phyloP scores from a whole-genome alignment of 2,329 filamentous ascomycete genomes.

The Diaporthe sp. region DNA sequence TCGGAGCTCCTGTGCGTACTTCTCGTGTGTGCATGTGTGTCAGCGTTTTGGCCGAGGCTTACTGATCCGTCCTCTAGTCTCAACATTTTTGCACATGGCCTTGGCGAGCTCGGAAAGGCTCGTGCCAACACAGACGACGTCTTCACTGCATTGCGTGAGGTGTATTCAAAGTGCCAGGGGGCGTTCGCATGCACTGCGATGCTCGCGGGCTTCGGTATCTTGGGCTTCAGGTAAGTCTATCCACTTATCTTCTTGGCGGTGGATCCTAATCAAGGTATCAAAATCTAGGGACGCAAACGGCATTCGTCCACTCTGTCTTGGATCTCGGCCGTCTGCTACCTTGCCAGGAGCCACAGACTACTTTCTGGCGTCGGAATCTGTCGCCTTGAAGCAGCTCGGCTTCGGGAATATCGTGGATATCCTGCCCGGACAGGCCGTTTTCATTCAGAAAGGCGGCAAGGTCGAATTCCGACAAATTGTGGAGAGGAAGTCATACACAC shows the following conservation, averaged over 20 bases:
- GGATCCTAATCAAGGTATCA: background rate
- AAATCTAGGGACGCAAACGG: slow-evolving; percentile 75
- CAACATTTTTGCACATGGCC: slow-evolving; percentile 88
- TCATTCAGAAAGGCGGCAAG: slow-evolving; percentile 81
- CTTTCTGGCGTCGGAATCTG: slow-evolving; percentile 91
- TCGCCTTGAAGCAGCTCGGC: slow-evolving; percentile 85
- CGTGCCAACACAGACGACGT: slow-evolving; percentile 86
- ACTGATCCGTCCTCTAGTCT: slow-evolving; percentile 70
- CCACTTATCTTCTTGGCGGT: too few species aligned
- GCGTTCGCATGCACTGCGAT: slow-evolving; percentile 88
- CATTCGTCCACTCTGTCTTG: slow-evolving; percentile 86
- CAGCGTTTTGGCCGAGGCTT: background rate
- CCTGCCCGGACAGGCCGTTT: slow-evolving; percentile 85
- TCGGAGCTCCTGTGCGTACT: slow-evolving; percentile 20
- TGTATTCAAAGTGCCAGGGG: slow-evolving; percentile 82
- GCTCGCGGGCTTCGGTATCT: slow-evolving; percentile 85
- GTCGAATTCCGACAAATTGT: slow-evolving; percentile 84
- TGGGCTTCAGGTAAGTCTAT: slow-evolving; percentile 69
- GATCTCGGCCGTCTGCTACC: slow-evolving; percentile 77
- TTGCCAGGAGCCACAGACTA: slow-evolving; percentile 79
- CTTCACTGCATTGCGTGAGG: slow-evolving; percentile 78
- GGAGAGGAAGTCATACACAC: slow-evolving; percentile 77
- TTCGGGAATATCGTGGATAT: slow-evolving; percentile 84
- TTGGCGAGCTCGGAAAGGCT: slow-evolving; percentile 87
- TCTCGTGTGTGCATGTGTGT: background rate